Base-by-base conservation (phyloP, 2,329 filamentous ascomycete species). In the Ophiostoma quercus region DNA sequence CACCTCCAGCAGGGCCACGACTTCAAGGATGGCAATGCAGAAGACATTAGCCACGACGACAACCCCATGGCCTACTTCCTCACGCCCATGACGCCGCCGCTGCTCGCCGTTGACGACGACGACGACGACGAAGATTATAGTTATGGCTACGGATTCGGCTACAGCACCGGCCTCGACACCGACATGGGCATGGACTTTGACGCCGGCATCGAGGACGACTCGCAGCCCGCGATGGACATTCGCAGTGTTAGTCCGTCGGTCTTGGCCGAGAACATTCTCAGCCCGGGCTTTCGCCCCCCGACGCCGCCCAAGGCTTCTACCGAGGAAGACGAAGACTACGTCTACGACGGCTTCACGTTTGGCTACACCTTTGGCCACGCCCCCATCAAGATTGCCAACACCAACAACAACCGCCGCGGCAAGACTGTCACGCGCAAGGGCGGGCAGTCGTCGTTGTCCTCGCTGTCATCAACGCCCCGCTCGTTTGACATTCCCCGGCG, bases 11-110 rank as follows among this genome's bases (percentile, higher is more conserved):
- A 80, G 12, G 43, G 43, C 43, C 41, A 67, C 67, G 29, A 32
- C 11, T 25, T 22, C n/a, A 81, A 84, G 54, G 62, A 71, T 25
- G 79, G 83, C 32, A 77, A 78, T 69, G 69, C 78, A 47, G 79
- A 83, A 16, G 19, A 79, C 60, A 74, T 77, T 2, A 74, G 75
- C 70, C 82, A 84, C 68, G 82, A 84, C 72, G 80, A 84, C 65
- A 82, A 86, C 72, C 85, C 85, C 19, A 79, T 87, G 68, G 83
- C 80, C 66, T 86, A 85, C 75, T 87, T 87, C 73, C 80, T 87
- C 60, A 85, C 84, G 0, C 67, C 51, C n/a, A 43, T 68, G 51
- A 68, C 67, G 2, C 34, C 67, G 14, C 34, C 67, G 6, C 79
- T 81, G 19, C 67, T 71, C 25, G 77, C 78, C 12, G 77, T 72